A percentile compares a stretch with the other conserved stretches of the same genome.
These are phyloP conservation scores for Fusarium sulawesiense DNA, from an alignment of 2,329 filamentous ascomycete genomes.

Conservation along the genomic window DNA sequence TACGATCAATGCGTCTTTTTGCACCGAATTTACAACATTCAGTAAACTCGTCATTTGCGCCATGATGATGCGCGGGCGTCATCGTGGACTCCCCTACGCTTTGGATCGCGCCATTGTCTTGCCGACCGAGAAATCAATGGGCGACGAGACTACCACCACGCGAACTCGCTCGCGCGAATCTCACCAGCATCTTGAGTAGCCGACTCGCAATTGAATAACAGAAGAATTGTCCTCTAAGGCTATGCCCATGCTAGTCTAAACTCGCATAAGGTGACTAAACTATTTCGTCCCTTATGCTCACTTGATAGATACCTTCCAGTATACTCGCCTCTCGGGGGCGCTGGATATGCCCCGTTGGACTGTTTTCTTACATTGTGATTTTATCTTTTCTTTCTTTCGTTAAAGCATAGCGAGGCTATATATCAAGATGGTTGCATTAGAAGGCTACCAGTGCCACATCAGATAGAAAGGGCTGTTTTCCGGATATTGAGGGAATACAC, in stretches of 20 bases:
- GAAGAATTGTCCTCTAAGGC: not conserved
- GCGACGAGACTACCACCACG: slow-evolving; percentile 13
- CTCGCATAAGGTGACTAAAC: not conserved
- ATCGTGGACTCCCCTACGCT: slow-evolving; percentile 50
- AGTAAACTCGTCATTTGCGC: slow-evolving; percentile 53
- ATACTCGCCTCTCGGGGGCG: not conserved
- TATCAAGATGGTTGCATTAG: slow-evolving; percentile 6
- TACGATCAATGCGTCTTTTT: slow-evolving; percentile 46
- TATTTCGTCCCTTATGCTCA: not conserved
- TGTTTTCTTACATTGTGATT: not conserved
- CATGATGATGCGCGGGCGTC: slow-evolving; percentile 54
- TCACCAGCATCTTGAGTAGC: slow-evolving; percentile 32
- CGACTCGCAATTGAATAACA: not conserved
- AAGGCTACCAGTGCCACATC: not conserved
- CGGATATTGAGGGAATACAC: not conserved
- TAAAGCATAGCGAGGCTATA: not conserved
- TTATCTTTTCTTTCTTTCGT: slow-evolving; percentile 6
- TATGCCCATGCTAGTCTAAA: not conserved
- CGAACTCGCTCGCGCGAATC: slow-evolving; percentile 4
- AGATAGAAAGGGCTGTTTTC: slow-evolving; percentile 4
- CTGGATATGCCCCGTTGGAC: not conserved
- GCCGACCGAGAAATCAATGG: slow-evolving; percentile 42
- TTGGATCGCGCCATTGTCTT: slow-evolving; percentile 52
- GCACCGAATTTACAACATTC: slow-evolving; percentile 48
- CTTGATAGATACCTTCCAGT: not conserved